These are phyloP conservation scores for Termitomyces sp. DNA, from an alignment of 768 basidiomycete genomes.

Conservation along the genomic window DNA sequence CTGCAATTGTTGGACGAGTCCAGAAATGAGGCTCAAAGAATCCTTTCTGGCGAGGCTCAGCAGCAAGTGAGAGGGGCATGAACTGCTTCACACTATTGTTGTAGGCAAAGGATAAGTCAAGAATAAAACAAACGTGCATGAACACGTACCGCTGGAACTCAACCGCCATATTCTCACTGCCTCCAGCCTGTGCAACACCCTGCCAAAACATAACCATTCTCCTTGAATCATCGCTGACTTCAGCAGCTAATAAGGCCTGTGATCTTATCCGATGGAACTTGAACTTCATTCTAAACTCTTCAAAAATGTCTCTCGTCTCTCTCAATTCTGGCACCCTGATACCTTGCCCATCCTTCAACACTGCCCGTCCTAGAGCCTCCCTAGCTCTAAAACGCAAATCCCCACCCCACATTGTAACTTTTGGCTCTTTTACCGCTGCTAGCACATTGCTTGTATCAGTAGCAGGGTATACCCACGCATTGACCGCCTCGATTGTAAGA, in stretches of 20 bases:
- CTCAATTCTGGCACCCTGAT: conserved; percentile 39
- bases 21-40: conserved; percentile 79
- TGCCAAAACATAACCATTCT: conserved; percentile 58
- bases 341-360: conserved; percentile 33
- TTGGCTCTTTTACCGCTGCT: conserved; percentile 37
- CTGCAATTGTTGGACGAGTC: conserved; percentile 40
- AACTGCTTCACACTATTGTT: conserved; percentile 66
- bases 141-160: conserved; percentile 63
- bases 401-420: conserved; percentile 71
- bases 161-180: conserved; percentile 36
- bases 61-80: conserved; percentile 71
- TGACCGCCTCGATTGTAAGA: conserved; percentile 51
- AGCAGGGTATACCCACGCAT: conserved; percentile 58
- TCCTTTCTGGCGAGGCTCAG: conserved; percentile 71
- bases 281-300: conserved; percentile 46
- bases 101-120: not conserved
- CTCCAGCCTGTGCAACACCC: conserved; percentile 38
- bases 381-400: conserved; percentile 44
- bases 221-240: conserved; percentile 41
- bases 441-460: conserved; percentile 25
- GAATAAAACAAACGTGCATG: not conserved
- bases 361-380: conserved; percentile 43
- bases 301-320: conserved; percentile 45
- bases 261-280: conserved; percentile 45
- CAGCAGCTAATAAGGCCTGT: conserved; percentile 31